phyloP scores from a whole-genome alignment of 2,329 filamentous ascomycete species.

The Tolypocladium cylindrosporum region DNA sequence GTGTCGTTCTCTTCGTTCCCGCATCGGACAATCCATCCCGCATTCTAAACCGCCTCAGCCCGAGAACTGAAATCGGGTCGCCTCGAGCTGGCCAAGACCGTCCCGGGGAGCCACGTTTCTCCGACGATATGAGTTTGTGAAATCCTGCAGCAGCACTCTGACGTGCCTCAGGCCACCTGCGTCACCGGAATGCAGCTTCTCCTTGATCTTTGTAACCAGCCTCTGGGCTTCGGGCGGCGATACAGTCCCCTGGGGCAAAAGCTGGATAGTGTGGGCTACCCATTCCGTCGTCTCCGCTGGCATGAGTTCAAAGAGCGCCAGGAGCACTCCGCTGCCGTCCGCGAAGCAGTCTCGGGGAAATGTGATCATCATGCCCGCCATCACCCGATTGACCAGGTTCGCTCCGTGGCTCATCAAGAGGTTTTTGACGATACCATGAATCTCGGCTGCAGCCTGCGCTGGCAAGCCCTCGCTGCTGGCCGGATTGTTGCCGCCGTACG shows the following conservation, averaged over 20 bases:
- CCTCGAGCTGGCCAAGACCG: conserved; percentile 78
- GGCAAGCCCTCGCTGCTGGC: conserved; percentile 50
- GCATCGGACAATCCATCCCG: conserved; percentile 4
- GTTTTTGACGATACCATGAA: conserved; percentile 63
- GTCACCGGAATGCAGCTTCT: conserved; percentile 60
- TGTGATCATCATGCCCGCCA: conserved; percentile 98
- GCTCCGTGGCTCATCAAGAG: conserved; percentile 64
- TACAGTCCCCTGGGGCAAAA: conserved; percentile 76
- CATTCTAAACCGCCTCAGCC: conserved; percentile 16
- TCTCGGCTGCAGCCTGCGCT: conserved; percentile 53
- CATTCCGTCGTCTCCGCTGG: conserved; percentile 70
- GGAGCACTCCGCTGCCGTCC: conserved; percentile 85
- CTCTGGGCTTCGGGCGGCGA: conserved; percentile 71
- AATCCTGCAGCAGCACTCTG: conserved; percentile 81
- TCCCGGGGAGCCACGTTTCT: conserved; percentile 93
- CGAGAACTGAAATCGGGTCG: conserved; percentile 75
- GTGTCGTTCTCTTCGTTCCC: background rate
- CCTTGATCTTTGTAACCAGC: conserved; percentile 69
- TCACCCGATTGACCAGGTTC: conserved; percentile 71
- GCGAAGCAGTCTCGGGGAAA: conserved; percentile 94
- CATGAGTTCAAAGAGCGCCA: conserved; percentile 79
- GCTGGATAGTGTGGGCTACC: conserved; percentile 73
- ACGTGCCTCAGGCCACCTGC: conserved; percentile 60
- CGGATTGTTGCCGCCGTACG: conserved; percentile 71
- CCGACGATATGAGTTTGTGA: conserved; percentile 87